Base-by-base conservation (phyloP, 106 monocot species). In the Agapanthus africanus region DNA sequence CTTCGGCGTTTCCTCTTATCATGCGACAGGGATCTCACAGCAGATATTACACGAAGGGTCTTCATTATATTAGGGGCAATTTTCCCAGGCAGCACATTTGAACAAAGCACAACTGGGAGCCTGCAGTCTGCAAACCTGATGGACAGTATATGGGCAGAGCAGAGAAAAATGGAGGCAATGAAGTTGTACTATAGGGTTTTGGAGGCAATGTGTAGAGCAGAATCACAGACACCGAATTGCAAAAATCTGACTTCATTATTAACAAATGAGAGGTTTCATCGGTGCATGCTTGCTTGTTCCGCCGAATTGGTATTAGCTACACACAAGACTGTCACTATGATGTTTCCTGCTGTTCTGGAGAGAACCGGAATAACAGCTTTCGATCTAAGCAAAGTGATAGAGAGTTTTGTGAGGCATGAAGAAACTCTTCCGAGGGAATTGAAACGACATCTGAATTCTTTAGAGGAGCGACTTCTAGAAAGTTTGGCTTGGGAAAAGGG, bases 401-500 rank as follows among this genome's bases (percentile, higher is more conserved):
- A 97, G 73, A 76, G 91, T 73, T 97, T 92, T 81, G 89, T 97
- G 0, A 84, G 97, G 40, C 88, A 92, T 78, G 97, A 91, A 63
- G 97, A 97, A 69, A 87, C 86, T 65, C 91, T 97, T 60, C 97
- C 97, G 21, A 82, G 97, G 68, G 97, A 97, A 70, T 76, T 97
- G 69, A 97, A 90, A 70, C 79, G 91, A 11, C 91, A 97, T 74
- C 50, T 97, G 52, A 97, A 97, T 85, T 80, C 86, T 4, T 62
- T 97, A 70, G 97, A 97, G 70, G 97, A 97, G 67, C 70, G 86
- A 34, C 85, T 97, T 40, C 63, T 97, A 32, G 97, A 97, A 82
- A 92, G 87, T 64, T 73, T 97, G 81, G 86, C 86, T 26, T 97
- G 97, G 97, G 91, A 97, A 71, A 97, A 97, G 63, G 97, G 97